phyloP scores from a whole-genome alignment of 352 stramenopile species.

The Phytophthora tubulina region DNA sequence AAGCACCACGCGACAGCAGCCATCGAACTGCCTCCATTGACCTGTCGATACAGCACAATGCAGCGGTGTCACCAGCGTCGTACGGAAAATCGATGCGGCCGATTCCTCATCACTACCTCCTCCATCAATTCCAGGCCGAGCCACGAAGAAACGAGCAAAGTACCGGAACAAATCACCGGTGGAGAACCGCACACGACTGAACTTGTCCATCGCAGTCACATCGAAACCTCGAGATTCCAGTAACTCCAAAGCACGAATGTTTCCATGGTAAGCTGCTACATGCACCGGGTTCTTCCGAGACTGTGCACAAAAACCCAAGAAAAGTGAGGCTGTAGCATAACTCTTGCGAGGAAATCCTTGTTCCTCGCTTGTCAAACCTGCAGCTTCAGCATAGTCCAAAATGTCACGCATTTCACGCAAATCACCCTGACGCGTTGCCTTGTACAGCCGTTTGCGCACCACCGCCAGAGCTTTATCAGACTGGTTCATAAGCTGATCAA shows the following conservation, averaged over 20 bases:
- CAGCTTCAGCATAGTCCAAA: conserved; percentile 60
- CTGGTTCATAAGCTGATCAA: conserved; percentile 71
- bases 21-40: conserved; percentile 76
- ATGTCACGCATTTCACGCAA: conserved; percentile 69
- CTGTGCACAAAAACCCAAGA: conserved; percentile 65
- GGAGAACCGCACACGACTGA: conserved; percentile 78
- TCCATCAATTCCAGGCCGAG: conserved; percentile 46
- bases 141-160: conserved; percentile 79
- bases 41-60: conserved; percentile 83
- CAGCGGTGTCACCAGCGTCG: conserved; percentile 82
- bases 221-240: conserved; percentile 65
- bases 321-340: conserved; percentile 60
- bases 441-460: conserved; percentile 80
- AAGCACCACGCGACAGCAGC: conserved; percentile 71
- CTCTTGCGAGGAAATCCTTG: conserved; percentile 68
- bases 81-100: conserved; percentile 82
- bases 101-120: conserved; percentile 62
- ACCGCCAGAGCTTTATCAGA: conserved; percentile 58
- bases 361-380: conserved; percentile 44
- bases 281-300: conserved; percentile 87
- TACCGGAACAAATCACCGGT: conserved; percentile 89
- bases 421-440: conserved; percentile 73
- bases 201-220: conserved; percentile 78
- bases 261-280: conserved; percentile 77
- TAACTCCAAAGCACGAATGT: conserved; percentile 73